Conservation (phyloP, 2,329 filamentous ascomycete species). For the Hysterium pulicare region DNA sequence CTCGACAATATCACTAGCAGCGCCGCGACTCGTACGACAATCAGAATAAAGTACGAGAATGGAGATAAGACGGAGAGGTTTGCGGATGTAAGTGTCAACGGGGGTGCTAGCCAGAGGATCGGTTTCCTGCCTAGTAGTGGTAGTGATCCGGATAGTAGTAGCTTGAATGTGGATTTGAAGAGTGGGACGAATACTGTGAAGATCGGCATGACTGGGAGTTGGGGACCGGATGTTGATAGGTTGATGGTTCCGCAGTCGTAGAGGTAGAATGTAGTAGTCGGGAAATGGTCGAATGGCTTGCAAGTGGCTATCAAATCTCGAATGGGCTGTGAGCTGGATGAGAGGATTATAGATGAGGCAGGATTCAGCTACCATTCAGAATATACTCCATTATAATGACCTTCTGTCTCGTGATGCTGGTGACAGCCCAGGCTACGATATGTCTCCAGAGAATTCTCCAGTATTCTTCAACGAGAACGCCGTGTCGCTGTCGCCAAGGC, state of each 20-base stretch:
- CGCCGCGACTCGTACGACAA: constrained; percentile 46
- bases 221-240: constrained; percentile 54
- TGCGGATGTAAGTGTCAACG: constrained; percentile 57
- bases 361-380: too few relatives aligned
- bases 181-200: constrained; percentile 50
- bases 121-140: constrained; percentile 54
- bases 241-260: constrained; percentile 51
- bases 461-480: too few relatives aligned
- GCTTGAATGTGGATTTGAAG: constrained; percentile 49
- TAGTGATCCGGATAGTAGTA: constrained; percentile 46
- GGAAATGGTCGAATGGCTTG: too few relatives aligned
- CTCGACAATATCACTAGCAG: constrained; percentile 48
- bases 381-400: too few relatives aligned
- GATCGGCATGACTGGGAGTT: constrained; percentile 45
- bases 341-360: too few relatives aligned
- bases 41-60: constrained; percentile 56
- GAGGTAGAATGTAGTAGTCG: not conserved
- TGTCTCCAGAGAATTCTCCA: too few relatives aligned
- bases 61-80: constrained; percentile 53
- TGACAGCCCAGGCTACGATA: too few relatives aligned
- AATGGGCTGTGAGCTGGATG: too few relatives aligned
- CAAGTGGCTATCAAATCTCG: too few relatives aligned
- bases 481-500: too few relatives aligned
- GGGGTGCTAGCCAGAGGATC: constrained; percentile 43
- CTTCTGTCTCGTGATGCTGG: too few relatives aligned